phyloP scores from a whole-genome alignment of 768 basidiomycete species.

The Cystofilobasidium bisporidii region DNA sequence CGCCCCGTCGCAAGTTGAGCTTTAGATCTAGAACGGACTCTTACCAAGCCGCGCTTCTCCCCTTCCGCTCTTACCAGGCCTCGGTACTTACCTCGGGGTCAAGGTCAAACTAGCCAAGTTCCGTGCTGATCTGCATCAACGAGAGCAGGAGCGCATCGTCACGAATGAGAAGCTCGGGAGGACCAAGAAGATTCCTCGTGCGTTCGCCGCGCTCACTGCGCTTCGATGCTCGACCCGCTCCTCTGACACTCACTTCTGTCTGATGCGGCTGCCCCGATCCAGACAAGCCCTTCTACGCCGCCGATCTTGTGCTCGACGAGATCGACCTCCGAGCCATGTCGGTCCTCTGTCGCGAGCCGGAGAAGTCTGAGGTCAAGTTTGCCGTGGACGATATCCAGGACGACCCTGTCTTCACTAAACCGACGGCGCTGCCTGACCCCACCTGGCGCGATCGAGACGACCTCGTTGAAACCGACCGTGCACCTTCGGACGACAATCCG shows the following conservation, averaged over 20 bases:
- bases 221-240: not conserved
- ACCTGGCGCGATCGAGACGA: conserved; percentile 71
- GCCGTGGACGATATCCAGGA: not conserved
- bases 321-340: conserved; percentile 66
- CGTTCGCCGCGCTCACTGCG: not conserved
- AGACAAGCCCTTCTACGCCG: conserved; percentile 78
- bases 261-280: too few relatives aligned
- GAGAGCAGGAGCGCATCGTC: conserved; percentile 66
- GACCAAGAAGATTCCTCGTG: conserved; percentile 33
- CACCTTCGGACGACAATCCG: conserved; percentile 48
- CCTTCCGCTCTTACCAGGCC: not conserved
- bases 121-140: conserved; percentile 84
- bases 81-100: conserved; percentile 70
- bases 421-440: conserved; percentile 26
- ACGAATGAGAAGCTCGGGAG: conserved; percentile 51
- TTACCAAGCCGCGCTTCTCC: not conserved
- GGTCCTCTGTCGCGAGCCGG: conserved; percentile 51
- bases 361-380: conserved; percentile 20
- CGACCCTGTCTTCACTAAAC: conserved; percentile 11
- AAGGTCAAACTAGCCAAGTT: conserved; percentile 74
- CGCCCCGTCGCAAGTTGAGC: not conserved
- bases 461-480: conserved; percentile 69
- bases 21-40: too few relatives aligned
- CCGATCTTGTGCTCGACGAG: conserved; percentile 68
- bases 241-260: conserved; percentile 32